Evolutionary conservation across 2,329 filamentous ascomycete species (phyloP).

Genomic region (Coniochaeta pulveracea): DNA sequence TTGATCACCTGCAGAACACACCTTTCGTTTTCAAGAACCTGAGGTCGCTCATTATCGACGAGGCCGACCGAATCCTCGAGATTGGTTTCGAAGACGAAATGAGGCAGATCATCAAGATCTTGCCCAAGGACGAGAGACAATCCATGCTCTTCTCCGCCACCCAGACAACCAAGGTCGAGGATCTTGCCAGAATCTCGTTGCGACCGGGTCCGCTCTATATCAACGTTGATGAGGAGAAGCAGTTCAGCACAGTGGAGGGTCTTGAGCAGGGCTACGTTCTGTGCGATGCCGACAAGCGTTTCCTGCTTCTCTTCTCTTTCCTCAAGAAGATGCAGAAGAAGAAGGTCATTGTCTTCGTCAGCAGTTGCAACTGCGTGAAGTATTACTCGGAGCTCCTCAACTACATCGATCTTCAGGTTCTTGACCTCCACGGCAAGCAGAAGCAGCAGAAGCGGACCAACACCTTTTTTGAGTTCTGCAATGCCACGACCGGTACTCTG

Average conservation of each 20-base stretch:
- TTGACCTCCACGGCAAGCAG: constrained; percentile 86
- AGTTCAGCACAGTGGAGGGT: constrained; percentile 85
- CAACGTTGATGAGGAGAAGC: constrained; percentile 85
- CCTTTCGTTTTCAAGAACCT: constrained; percentile 88
- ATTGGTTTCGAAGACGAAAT: constrained; percentile 99
- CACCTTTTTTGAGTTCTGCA: constrained; percentile 90
- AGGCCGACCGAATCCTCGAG: constrained; percentile 92
- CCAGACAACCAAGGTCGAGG: constrained; percentile 96
- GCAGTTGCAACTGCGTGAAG: constrained; percentile 84
- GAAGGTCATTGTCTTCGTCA: constrained; percentile 97
- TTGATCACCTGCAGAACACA: constrained; percentile 92
- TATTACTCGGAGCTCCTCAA: constrained; percentile 94
- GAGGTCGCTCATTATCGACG: constrained; percentile 86
- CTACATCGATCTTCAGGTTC: constrained; percentile 74
- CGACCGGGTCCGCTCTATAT: constrained; percentile 88
- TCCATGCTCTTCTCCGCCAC: constrained; percentile 99
- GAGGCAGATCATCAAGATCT: constrained; percentile 88
- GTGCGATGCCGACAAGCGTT: constrained; percentile 87
- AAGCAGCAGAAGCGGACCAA: constrained; percentile 99
- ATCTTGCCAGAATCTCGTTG: constrained; percentile 87
- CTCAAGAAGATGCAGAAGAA: constrained; percentile 86
- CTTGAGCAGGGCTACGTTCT: constrained; percentile 94
- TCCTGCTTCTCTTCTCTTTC: constrained; percentile 89
- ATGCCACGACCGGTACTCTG: constrained; percentile 68
- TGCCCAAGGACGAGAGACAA: constrained; percentile 77